These are phyloP conservation scores for Microbotryum lychnidis-dioicae DNA, from an alignment of 1,284 basidiomycete species.

Conservation along the genomic window DNA sequence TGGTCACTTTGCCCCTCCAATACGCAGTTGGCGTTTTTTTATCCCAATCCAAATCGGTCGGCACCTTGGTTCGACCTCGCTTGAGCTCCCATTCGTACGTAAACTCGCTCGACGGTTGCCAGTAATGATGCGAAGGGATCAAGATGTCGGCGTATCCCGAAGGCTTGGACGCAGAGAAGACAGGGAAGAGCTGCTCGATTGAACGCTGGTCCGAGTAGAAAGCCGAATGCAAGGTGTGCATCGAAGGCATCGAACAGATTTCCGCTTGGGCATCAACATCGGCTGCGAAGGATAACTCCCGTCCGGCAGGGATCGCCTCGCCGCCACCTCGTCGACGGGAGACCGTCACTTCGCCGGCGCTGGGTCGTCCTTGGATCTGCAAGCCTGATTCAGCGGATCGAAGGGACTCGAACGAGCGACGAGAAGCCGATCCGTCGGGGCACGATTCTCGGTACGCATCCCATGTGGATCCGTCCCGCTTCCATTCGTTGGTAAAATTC, in stretches of 20 bases:
- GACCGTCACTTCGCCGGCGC: constrained; percentile 28
- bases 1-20: constrained; percentile 85
- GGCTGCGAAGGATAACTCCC: constrained; percentile 37
- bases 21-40: constrained; percentile 62
- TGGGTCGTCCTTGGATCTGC: constrained; percentile 28
- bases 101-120: constrained; percentile 67
- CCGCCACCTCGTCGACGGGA: constrained; percentile 35
- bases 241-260: constrained; percentile 71
- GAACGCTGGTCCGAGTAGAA: constrained; percentile 94
- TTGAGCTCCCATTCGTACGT: constrained; percentile 76
- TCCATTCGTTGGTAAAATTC: constrained; percentile 75
- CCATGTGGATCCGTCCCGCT: constrained; percentile 74
- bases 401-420: constrained; percentile 69
- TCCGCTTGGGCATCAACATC: constrained; percentile 57
- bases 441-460: constrained; percentile 85
- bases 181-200: constrained; percentile 72
- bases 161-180: constrained; percentile 80
- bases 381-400: constrained; percentile 41
- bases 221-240: constrained; percentile 77
- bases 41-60: constrained; percentile 58
- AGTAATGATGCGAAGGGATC: constrained; percentile 91
- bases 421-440: constrained; percentile 64
- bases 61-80: constrained; percentile 30
- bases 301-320: constrained; percentile 56
- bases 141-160: constrained; percentile 77